These are phyloP conservation scores for Bipolaris bicolor DNA, from an alignment of 2,329 filamentous ascomycete genomes.

Conservation along the genomic window DNA sequence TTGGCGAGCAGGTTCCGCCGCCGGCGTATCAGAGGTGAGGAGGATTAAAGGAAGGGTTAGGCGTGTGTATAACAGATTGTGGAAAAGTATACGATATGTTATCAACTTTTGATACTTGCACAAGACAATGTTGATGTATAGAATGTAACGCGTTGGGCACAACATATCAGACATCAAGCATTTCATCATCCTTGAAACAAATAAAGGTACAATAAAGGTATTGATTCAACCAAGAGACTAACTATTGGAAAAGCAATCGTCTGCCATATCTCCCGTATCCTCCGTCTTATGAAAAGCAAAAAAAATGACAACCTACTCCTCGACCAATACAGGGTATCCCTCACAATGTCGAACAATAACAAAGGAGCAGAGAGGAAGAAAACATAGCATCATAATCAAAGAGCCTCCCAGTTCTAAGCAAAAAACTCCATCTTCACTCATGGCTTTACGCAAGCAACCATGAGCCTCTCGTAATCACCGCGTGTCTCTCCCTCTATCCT, in stretches of 20 bases:
- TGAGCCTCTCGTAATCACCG: constrained; percentile 77
- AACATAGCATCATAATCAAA: constrained; percentile 9
- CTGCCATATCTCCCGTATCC: not conserved
- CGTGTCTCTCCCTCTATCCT: constrained; percentile 83
- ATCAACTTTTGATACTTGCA: not conserved
- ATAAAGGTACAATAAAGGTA: not conserved
- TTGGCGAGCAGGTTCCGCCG: constrained; percentile 3
- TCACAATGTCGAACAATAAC: not conserved
- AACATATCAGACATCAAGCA: not conserved
- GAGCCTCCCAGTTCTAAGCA: not conserved
- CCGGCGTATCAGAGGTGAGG: constrained; percentile 12
- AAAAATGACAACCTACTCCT: not conserved
- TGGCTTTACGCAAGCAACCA: constrained; percentile 69
- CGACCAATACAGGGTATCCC: not conserved
- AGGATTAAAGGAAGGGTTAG: no score
- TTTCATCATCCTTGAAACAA: not conserved
- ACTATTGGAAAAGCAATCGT: not conserved
- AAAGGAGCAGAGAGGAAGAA: not conserved
- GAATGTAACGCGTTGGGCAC: not conserved
- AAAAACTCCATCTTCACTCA: constrained; percentile 4
- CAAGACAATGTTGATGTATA: not conserved
- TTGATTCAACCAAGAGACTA: not conserved
- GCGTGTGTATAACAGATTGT: not conserved
- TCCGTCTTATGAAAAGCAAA: not conserved
- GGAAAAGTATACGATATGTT: no score